Base-by-base conservation (phyloP, 1,284 basidiomycete species). In the Limonomyces culmigenus region DNA sequence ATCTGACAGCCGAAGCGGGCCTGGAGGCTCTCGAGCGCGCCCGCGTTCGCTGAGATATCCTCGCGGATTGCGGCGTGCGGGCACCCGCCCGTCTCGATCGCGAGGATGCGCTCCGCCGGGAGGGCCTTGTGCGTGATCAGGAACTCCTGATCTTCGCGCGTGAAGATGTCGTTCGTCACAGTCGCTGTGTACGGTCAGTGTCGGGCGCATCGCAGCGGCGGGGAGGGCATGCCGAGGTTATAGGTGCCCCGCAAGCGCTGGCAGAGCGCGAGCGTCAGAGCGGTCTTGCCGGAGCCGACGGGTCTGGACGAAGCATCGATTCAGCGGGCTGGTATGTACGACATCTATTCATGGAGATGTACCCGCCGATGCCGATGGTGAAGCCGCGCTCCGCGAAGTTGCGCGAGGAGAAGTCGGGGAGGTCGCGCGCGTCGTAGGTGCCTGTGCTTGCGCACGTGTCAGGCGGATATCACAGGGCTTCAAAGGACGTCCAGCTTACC, bases 281-380 rank as follows among this genome's bases (percentile, higher is more conserved):
- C 93, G 0, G 93, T 98, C 65, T 98, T 97, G 11, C 95, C 95
- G 1, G 91, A 95, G 10, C 95, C 95, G 15, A 98, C 93, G 1
- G 93, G 88, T 2, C 86, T 91, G 43, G 27, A 39, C 14, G 10
- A 29, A 32, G 17, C 18, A n/a, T 32, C 33, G 29, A 33, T 38
- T 36, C 23, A 37, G 38, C 23, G 35, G 36, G 25, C 34, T 19
- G 25, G 17, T n/a, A n/a, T 21, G 18, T 17, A 19, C 21, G n/a
- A 19, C 29, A 38, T 30, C 36, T 34, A 36, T 23, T 29, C 12
- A 36, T 32, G 18, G 12, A 37, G 12, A 49, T 73, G 41, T 50
- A 91, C 87, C 92, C 93, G 49, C 93, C 93, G 40, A 97, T 97
- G 3, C 93, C 93, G 39, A 98, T 65, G 0, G 93, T 98, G 58